Evolutionary conservation across 1,284 basidiomycete species (phyloP).

Genomic region (Moesziomyces globuligerus): DNA sequence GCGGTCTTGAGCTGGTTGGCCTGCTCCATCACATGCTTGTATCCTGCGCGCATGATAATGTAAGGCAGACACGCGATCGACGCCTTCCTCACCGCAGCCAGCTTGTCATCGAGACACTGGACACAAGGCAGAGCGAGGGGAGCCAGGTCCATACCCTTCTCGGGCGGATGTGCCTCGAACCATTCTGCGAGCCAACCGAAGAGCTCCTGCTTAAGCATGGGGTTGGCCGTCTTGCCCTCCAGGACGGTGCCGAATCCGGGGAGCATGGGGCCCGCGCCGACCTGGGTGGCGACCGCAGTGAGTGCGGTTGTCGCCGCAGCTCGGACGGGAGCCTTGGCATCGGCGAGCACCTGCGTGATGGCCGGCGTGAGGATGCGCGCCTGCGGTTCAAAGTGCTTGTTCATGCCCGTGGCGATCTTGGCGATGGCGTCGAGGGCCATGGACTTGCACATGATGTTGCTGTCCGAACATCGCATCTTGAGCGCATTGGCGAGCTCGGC

Average conservation of each 20-base stretch:
- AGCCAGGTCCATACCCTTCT: conserved; percentile 76
- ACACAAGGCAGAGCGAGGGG: conserved; percentile 79
- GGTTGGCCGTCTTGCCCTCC: conserved; percentile 80
- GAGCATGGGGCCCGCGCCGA: conserved; percentile 83
- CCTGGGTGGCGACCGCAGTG: conserved; percentile 83
- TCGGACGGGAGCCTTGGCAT: conserved; percentile 90
- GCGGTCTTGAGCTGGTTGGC: conserved; percentile 89
- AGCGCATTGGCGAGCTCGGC: conserved; percentile 85
- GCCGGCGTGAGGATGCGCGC: conserved; percentile 80
- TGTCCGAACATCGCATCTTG: conserved; percentile 87
- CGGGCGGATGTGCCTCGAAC: conserved; percentile 75
- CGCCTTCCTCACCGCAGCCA: conserved; percentile 87
- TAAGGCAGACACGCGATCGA: conserved; percentile 83
- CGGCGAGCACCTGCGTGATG: conserved; percentile 85
- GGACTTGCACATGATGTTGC: conserved; percentile 91
- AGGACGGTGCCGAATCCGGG: conserved; percentile 80
- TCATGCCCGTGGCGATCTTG: conserved; percentile 91
- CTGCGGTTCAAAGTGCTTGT: conserved; percentile 91
- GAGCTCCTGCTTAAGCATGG: conserved; percentile 83
- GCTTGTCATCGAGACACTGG: conserved; percentile 88
- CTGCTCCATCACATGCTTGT: conserved; percentile 85
- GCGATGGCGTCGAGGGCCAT: conserved; percentile 89
- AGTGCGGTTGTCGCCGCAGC: conserved; percentile 81
- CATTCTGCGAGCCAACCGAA: conserved; percentile 85
- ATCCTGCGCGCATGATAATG: conserved; percentile 81